Evolutionary conservation across 73 alveolate genomes (phyloP), one percentile per base, ranked within the genome.

Genomic region (Tetrahymena thermophila): DNA sequence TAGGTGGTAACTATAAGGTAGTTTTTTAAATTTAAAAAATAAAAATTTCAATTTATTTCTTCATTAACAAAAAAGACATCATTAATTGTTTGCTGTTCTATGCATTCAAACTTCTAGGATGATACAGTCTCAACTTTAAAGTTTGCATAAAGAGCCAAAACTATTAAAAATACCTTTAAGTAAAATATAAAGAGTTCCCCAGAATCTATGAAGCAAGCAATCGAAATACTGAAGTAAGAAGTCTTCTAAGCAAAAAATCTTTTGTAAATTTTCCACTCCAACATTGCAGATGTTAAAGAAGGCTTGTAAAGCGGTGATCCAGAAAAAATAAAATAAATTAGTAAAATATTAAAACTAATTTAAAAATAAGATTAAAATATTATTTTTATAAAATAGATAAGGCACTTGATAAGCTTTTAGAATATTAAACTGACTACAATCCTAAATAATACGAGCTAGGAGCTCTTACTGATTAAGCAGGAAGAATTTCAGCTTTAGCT

Each of bases 1-100:
- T 99, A 43, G 99, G 99, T 15, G 99, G 99, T 21, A 99, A 99
- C 89, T 71, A 71, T 25, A 71, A 71, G 17, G 89, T 71, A 71
- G n/a, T 19, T 50, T 19, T 16, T 25, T 13, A 9, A 15, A 23
- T 23, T 25, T 1, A 56, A 56, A 56, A 56, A 56, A 0, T 6
- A 56, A 56, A 10, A 40, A 40, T 40, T 37, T 37, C 6, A 40
- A 9, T 40, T 40, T 40, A 4, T 40, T 40, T 56, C 35, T 10
- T 23, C 0, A 56, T 28, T 71, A 28, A 7, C 11, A 71, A 25
- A 23, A 25, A 19, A 71, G 89, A 71, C 89, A 7, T 71, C 89
- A 4, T 8, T 71, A 4, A 71, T 71, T 71, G 89, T 71, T n/a
- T 71, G 89, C 89, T 71, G 89, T 71, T 71, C 89, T 71, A 71